Evolutionary conservation across 768 basidiomycete genomes (phyloP).

Genomic region (Lactarius vividus): DNA sequence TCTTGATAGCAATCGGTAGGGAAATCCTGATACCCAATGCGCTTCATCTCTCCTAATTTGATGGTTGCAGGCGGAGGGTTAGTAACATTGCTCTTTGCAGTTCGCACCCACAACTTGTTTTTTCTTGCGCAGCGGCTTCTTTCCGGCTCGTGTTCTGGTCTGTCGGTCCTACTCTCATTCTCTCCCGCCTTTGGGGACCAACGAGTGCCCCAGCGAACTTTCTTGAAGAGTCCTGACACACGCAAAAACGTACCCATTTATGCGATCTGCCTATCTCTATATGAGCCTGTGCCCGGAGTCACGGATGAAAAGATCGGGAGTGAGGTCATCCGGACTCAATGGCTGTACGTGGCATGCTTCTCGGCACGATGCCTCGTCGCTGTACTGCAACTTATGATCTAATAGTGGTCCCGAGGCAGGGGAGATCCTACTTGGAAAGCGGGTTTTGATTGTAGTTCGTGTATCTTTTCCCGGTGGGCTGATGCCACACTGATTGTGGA

Average conservation of each 20-base stretch:
- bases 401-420: slow-evolving; percentile 61
- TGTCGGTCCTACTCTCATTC: background rate
- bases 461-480: background rate
- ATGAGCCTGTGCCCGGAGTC: slow-evolving; percentile 81
- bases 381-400: background rate
- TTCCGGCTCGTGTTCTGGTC: slow-evolving; percentile 88
- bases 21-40: slow-evolving; percentile 19
- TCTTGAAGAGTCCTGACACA: slow-evolving; percentile 65
- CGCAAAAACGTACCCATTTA: slow-evolving; percentile 88
- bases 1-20: slow-evolving; percentile 80
- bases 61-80: slow-evolving; percentile 69
- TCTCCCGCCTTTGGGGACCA: background rate
- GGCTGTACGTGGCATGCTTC: slow-evolving; percentile 53
- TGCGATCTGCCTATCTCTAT: slow-evolving; percentile 94
- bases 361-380: slow-evolving; percentile 2
- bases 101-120: slow-evolving; percentile 24
- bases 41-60: background rate
- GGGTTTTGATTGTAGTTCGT: slow-evolving; percentile 79
- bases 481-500: slow-evolving; percentile 25
- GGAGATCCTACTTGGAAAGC: slow-evolving; percentile 72
- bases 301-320: slow-evolving; percentile 71
- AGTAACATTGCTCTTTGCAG: slow-evolving; percentile 36
- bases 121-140: slow-evolving; percentile 69
- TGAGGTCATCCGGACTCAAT: slow-evolving; percentile 93
- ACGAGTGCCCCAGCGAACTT: slow-evolving; percentile 60